Conservation (phyloP, 2,329 filamentous ascomycete species). For the Diaporthe sp. region DNA sequence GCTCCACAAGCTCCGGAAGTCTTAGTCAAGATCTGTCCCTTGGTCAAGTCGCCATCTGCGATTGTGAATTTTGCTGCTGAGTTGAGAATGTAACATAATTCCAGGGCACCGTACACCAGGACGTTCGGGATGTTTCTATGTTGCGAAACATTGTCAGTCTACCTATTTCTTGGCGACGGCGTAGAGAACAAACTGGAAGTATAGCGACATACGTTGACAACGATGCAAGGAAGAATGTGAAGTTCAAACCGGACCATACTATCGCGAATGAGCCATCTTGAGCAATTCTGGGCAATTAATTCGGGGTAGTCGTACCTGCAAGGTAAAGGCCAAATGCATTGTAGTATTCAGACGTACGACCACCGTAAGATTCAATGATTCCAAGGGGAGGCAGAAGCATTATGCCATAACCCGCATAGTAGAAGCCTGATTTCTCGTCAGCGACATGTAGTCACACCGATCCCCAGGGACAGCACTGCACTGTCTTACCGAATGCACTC, state of each 20-base stretch:
- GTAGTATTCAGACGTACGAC: conserved; percentile 13
- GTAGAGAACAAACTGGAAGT: too few species aligned
- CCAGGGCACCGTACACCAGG: not conserved
- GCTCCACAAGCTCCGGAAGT: not conserved
- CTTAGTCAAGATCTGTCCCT: not conserved
- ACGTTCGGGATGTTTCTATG: not conserved
- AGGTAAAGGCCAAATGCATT: conserved; percentile 13
- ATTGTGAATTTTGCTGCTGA: not conserved
- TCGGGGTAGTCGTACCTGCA: not conserved
- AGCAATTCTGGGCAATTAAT: not conserved
- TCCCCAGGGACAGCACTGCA: too few species aligned
- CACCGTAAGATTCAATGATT: not conserved
- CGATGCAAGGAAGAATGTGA: not conserved
- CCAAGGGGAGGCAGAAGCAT: conserved; percentile 8
- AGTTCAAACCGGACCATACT: conserved; percentile 3
- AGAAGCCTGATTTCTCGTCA: not conserved
- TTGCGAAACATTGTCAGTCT: not conserved
- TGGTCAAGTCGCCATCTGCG: not conserved
- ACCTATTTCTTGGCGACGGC: too few species aligned
- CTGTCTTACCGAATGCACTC: conserved; percentile 8
- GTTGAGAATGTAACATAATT: not conserved
- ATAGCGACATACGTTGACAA: not conserved
- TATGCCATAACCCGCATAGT: conserved; percentile 1
- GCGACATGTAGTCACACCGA: not conserved
- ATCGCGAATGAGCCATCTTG: not conserved